Evolutionary conservation across 1,284 basidiomycete species (phyloP).

Genomic region (Trichosporon asahii): DNA sequence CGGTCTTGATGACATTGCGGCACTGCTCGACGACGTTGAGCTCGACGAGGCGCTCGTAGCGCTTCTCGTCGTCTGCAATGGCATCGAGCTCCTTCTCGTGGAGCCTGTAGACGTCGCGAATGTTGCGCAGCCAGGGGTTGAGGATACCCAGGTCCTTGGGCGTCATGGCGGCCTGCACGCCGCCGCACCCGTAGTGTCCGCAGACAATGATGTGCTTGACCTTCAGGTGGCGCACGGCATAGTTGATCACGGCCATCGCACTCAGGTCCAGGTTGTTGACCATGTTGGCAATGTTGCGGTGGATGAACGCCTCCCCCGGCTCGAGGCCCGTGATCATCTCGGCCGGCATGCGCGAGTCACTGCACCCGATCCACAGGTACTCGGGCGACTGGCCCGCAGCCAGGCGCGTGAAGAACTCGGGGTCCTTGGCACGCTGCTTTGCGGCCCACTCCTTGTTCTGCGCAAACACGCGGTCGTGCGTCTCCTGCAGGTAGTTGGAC

Average conservation of each 20-base stretch:
- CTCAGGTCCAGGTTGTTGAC: slow-evolving; percentile 25
- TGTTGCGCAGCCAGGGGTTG: slow-evolving; percentile 28
- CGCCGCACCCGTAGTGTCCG: slow-evolving; percentile 27
- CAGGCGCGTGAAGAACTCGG: slow-evolving; percentile 22
- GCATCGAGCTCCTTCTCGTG: slow-evolving; percentile 25
- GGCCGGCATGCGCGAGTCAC: slow-evolving; percentile 26
- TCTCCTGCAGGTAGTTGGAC: slow-evolving; percentile 12
- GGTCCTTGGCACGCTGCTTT: slow-evolving; percentile 16
- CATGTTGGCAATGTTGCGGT: slow-evolving; percentile 28
- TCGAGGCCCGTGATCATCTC: slow-evolving; percentile 25
- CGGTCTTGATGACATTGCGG: slow-evolving; percentile 27
- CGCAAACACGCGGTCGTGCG: slow-evolving; percentile 18
- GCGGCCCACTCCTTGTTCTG: slow-evolving; percentile 20
- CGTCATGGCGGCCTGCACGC: slow-evolving; percentile 26
- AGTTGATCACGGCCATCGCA: slow-evolving; percentile 26
- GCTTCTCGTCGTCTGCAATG: slow-evolving; percentile 11
- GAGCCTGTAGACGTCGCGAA: slow-evolving; percentile 25
- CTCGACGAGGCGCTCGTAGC: slow-evolving; percentile 26
- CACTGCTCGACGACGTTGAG: slow-evolving; percentile 27
- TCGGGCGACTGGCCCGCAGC: slow-evolving; percentile 21
- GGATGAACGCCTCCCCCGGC: slow-evolving; percentile 27
- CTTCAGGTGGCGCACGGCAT: slow-evolving; percentile 24
- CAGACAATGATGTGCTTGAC: slow-evolving; percentile 29
- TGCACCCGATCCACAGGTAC: slow-evolving; percentile 27
- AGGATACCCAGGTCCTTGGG: slow-evolving; percentile 25